Base-by-base conservation (phyloP, 1,284 basidiomycete genomes). In the Cutaneotrichosporon spelunceum region DNA sequence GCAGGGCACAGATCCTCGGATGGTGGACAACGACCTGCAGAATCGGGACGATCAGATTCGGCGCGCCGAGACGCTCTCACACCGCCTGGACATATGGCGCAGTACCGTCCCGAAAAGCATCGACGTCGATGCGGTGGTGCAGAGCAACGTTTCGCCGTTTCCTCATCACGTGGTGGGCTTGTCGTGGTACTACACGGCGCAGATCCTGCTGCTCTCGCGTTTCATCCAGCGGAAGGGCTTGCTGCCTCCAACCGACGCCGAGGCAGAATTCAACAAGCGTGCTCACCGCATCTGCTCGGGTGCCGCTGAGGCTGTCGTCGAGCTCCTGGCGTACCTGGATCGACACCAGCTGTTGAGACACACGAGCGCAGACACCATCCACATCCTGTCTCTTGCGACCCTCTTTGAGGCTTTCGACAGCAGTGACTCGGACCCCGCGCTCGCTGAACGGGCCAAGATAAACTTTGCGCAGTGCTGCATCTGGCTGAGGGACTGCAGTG, bases 391-490 rank as follows among this genome's bases (percentile, higher is more conserved):
- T 26, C 62, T 76, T 19, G 70, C 73, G 1, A 72, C 76, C 3
- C 47, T 77, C 11, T 75, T 72, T 48, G 70, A 75, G 42, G 62
- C 69, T 0, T 71, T 66, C 57, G 68, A 70, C n/a, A 67, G 65
- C 10, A 65, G 62, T 13, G 61, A 64, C 30, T 45, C 61, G 21
- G 67, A 71, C 50, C 56, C 49, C 4, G 55, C 58, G 16, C 56
- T 69, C 23, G 68, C 74, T 27, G 29, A 71, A 47, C 53, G 60
- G 26, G 64, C 74, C 47, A 73, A 76, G 50, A 42, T 67, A 30
- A 73, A 76, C 57, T 77, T 78, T 57, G 66, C 69, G 1, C 70
- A 74, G 56, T 78, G 76, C 61, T 78, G 76, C 56, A 63, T 68
- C 24, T 78, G 76, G 76, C 59, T 78, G 19, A 63, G 71, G 30